phyloP scores from a whole-genome alignment of 1,139 yeast species.

The Suhomyces chickasaworum region DNA sequence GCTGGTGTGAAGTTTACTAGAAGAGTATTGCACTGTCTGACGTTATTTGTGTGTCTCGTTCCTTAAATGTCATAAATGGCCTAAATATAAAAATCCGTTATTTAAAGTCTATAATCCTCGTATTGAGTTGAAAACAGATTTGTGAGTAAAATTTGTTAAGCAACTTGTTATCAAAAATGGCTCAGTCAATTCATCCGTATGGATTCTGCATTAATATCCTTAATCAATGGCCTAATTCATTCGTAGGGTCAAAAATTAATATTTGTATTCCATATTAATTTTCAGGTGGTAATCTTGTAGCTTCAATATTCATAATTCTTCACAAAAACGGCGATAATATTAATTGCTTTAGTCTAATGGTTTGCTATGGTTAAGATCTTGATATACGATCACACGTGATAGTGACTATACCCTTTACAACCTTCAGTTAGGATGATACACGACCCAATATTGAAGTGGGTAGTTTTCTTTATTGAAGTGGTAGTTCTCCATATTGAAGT shows the following conservation, averaged over 20 bases:
- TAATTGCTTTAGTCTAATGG: no score
- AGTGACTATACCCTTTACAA: neutral
- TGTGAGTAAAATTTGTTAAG: neutral
- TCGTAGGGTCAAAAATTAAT: no score
- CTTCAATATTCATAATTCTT: no score
- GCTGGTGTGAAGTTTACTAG: neutral
- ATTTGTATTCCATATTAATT: no score
- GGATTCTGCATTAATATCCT: no score
- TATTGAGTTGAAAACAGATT: neutral
- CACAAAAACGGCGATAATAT: no score
- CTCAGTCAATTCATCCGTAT: no score
- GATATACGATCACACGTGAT: neutral
- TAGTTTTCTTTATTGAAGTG: no score
- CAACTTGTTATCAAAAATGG: neutral
- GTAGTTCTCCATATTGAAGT: no score
- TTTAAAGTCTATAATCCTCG: neutral
- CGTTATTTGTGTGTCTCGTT: slow-evolving; percentile 11
- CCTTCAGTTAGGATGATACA: neutral
- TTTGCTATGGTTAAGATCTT: neutral
- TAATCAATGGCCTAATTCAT: no score
- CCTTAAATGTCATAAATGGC: slow-evolving; percentile 4
- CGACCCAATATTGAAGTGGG: neutral
- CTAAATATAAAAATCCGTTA: neutral
- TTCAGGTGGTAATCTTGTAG: no score
- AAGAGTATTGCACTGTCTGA: no score